Evolutionary conservation across 768 basidiomycete genomes (phyloP).

Genomic region (Russula dissimulans): DNA sequence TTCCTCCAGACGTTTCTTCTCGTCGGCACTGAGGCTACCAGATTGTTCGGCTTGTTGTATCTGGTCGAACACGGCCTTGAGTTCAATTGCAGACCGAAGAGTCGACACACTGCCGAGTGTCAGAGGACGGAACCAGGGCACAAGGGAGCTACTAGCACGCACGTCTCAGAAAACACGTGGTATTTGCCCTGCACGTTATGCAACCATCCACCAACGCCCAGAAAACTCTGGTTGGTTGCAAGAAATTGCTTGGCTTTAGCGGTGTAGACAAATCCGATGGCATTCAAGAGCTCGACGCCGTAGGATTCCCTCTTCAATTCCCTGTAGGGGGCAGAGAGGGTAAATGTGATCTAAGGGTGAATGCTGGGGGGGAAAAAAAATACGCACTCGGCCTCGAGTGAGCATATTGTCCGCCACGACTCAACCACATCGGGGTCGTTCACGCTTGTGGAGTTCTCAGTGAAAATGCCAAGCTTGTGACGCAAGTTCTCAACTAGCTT

Average conservation of each 20-base stretch:
- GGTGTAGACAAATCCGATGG: conserved; percentile 78
- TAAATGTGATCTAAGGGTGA: neutral
- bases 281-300: conserved; percentile 75
- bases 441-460: conserved; percentile 68
- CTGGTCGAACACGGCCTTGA: conserved; percentile 86
- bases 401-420: conserved; percentile 72
- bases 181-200: conserved; percentile 90
- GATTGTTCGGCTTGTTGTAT: conserved; percentile 85
- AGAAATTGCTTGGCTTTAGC: conserved; percentile 78
- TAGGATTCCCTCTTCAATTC: conserved; percentile 83
- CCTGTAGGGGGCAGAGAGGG: conserved; percentile 28
- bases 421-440: conserved; percentile 57
- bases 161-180: conserved; percentile 91
- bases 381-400: conserved; percentile 73
- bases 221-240: conserved; percentile 55
- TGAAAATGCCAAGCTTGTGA: conserved; percentile 78
- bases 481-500: conserved; percentile 73
- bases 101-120: conserved; percentile 58
- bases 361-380: neutral
- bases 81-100: conserved; percentile 75
- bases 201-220: conserved; percentile 88
- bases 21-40: conserved; percentile 68
- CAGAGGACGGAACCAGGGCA: neutral
- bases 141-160: conserved; percentile 22
- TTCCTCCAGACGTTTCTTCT: conserved; percentile 77